A percentile compares a stretch with the other conserved stretches of the same genome.
These are phyloP conservation scores for Scolecobasidium constrictum DNA, from an alignment of 2,329 filamentous ascomycete genomes.

Conservation along the genomic window DNA sequence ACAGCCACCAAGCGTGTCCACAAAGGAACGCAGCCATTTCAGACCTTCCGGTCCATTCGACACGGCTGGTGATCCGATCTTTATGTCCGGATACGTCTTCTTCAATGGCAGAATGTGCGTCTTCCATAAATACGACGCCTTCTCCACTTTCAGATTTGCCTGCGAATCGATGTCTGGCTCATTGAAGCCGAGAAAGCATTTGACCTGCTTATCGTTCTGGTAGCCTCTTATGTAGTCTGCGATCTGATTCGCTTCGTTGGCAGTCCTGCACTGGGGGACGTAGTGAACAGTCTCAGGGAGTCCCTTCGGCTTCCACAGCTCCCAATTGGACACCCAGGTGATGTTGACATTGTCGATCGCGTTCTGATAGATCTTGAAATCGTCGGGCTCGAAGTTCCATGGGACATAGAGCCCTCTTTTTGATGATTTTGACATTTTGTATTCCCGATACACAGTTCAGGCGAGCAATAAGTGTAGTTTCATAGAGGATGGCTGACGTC, in stretches of 20 bases:
- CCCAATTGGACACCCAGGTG: slow-evolving; percentile 6
- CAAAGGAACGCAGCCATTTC: slow-evolving; percentile 3
- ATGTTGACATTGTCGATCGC: slow-evolving; percentile 6
- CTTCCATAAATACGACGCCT: slow-evolving; percentile 4
- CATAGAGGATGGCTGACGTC: too few species aligned
- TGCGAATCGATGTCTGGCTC: slow-evolving; percentile 2
- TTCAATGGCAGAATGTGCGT: slow-evolving; percentile 1
- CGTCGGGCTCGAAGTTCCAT: slow-evolving; percentile 3
- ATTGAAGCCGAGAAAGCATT: slow-evolving; percentile 6
- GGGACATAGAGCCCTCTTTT: slow-evolving; percentile 6
- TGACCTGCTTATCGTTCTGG: background rate
- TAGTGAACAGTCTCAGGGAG: background rate
- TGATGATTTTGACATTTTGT: too few species aligned
- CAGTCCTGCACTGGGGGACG: slow-evolving; percentile 3
- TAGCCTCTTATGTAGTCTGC: background rate
- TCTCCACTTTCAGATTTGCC: background rate
- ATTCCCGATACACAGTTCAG: too few species aligned
- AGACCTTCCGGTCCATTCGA: slow-evolving; percentile 2
- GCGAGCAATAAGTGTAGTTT: too few species aligned
- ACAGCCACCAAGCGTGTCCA: slow-evolving; percentile 1
- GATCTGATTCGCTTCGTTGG: slow-evolving; percentile 1
- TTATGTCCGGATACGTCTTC: background rate
- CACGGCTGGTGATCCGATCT: slow-evolving; percentile 3
- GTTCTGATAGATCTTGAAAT: slow-evolving; percentile 1
- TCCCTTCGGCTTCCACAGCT: slow-evolving; percentile 3